Evolutionary conservation across 2,329 filamentous ascomycete species (phyloP), one percentile per base, ranked within the genome.

Genomic region (Fusarium domesticum): DNA sequence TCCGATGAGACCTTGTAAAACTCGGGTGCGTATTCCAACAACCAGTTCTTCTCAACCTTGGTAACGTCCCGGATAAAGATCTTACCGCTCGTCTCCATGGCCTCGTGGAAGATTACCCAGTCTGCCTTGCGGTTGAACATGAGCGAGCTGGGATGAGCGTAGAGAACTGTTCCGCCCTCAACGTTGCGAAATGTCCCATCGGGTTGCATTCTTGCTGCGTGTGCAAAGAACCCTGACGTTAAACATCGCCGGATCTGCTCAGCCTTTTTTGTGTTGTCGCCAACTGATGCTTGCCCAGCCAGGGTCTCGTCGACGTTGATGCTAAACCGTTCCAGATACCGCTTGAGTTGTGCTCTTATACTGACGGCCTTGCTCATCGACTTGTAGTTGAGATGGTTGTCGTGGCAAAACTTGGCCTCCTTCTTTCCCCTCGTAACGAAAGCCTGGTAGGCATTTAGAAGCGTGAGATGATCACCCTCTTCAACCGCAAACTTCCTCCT

Each of bases 41-140:
- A 74, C 88, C 92, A 98, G n/a, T 72, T 75, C 75, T 89, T 96
- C 64, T 96, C 88, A 58, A 97, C 87, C 71, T 89, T 93, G n/a
- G 85, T 93, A 47, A 97, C 73, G 66, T 97, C 92, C 43, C 89
- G 77, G 58, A 98, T 95, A 63, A 85, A 97, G 1, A 81, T 90
- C 74, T 97, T 97, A 52, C 80, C 81, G 8, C 85, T 82, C 5
- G 88, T 95, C 70, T 97, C 89, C 75, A 96, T 81, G 30, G 96
- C 82, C 69, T 96, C 92, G 59, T 95, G 87, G 62, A 96, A 98
- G 25, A 98, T 79, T 8, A 97, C 90, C 90, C 92, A 97, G 53
- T 96, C 90, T 10, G 89, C 89, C 71, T 95, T 96, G 44, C 91
- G 83, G 66, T 96, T 95, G 73, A 97, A 97, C 83, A 97, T 89